Conservation (phyloP, 1,284 basidiomycete species). For the Ustilago xerochloae region DNA sequence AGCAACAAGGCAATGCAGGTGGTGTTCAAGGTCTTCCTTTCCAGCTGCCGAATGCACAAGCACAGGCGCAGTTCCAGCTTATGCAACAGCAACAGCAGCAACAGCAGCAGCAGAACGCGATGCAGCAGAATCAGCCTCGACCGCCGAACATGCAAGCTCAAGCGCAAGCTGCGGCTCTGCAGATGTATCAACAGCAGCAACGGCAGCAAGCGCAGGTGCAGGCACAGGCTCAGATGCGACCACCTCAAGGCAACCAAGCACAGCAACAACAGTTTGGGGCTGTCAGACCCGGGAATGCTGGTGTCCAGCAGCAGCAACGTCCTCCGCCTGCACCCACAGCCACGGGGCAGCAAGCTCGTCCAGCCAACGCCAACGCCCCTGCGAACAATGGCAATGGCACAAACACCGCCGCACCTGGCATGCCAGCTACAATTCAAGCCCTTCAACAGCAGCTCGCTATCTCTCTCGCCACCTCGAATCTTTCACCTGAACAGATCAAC, state of each 20-base stretch:
- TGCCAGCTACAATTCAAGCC: constrained; percentile 59
- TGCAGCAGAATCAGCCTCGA: constrained; percentile 17
- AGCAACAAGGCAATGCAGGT: constrained; percentile 8
- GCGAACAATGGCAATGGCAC: not conserved
- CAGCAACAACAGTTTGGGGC: constrained; percentile 12
- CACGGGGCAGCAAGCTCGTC: constrained; percentile 4
- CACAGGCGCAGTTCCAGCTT: constrained; percentile 33
- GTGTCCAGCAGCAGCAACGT: not conserved
- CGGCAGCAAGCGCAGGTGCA: constrained; percentile 41
- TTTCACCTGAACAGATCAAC: constrained; percentile 61
- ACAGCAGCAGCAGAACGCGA: constrained; percentile 15
- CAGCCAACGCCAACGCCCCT: constrained; percentile 3
- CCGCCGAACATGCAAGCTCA: constrained; percentile 29
- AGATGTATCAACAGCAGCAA: constrained; percentile 47
- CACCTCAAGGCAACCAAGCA: constrained; percentile 9
- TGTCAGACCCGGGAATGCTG: constrained; percentile 1
- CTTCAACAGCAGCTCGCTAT: constrained; percentile 61
- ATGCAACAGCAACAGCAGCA: constrained; percentile 25
- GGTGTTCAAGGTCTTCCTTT: constrained; percentile 16
- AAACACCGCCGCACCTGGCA: constrained; percentile 4
- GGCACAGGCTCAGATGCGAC: constrained; percentile 38
- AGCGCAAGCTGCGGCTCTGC: constrained; percentile 25
- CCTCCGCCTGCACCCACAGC: constrained; percentile 4
- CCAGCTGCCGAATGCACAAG: constrained; percentile 31
- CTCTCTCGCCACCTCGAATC: constrained; percentile 50